Percentiles rank a stretch among this genome's conserved stretches.
Conservation (phyloP, 1,284 basidiomycete species). For the Austropuccinia psidii region DNA sequence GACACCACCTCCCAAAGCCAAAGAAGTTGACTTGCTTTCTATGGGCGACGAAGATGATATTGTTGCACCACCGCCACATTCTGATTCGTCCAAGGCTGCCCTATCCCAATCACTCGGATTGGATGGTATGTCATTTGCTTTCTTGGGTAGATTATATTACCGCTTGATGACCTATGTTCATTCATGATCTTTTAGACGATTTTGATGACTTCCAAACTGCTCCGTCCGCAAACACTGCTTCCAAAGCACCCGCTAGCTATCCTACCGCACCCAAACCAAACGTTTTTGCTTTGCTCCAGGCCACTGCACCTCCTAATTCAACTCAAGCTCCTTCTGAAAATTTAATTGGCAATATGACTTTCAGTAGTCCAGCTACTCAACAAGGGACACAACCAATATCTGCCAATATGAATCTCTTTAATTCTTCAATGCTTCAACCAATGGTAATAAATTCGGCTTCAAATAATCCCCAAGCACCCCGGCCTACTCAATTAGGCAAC, state of each 20-base stretch:
- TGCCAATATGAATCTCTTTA: background rate
- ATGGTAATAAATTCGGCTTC: too few relatives aligned
- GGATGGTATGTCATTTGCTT: background rate
- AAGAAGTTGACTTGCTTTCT: constrained; percentile 35
- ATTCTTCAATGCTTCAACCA: too few relatives aligned
- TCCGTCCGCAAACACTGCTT: background rate
- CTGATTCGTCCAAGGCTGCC: background rate
- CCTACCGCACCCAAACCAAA: constrained; percentile 17
- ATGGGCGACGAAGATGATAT: constrained; percentile 32
- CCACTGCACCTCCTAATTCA: background rate
- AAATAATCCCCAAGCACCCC: background rate
- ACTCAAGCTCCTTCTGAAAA: background rate
- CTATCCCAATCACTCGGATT: background rate
- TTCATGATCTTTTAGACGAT: background rate
- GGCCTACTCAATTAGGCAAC: background rate
- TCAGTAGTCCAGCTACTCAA: background rate
- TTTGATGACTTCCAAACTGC: constrained; percentile 35
- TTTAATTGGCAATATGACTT: background rate
- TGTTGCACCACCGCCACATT: background rate
- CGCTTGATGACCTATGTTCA: background rate
- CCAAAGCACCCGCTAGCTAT: background rate
- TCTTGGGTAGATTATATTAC: background rate
- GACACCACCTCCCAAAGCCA: constrained; percentile 12
- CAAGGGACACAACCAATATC: background rate
- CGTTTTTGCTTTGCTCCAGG: constrained; percentile 27